phyloP scores from a whole-genome alignment of 106 monocot genomes.

The Narthecium ossifragum region DNA sequence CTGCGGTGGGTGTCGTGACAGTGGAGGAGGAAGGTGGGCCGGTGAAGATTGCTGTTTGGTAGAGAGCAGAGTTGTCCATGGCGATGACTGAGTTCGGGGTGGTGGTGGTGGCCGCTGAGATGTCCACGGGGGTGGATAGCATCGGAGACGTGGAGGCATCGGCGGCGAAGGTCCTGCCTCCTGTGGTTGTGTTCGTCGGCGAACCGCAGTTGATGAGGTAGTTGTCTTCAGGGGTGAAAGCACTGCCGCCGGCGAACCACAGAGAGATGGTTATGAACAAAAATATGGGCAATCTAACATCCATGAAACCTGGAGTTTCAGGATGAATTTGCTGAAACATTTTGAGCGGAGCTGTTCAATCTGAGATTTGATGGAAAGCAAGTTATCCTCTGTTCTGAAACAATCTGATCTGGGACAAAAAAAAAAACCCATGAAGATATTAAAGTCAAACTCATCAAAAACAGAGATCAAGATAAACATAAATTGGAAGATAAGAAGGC shows the following conservation, averaged over 20 bases:
- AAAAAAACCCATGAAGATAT: no score
- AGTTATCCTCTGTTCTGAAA: no score
- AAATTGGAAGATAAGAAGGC: no score
- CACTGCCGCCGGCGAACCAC: neutral
- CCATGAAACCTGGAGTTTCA: neutral
- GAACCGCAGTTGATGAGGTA: slow-evolving; percentile 18
- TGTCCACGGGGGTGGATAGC: neutral
- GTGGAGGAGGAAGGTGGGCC: slow-evolving; percentile 3
- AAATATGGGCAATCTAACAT: neutral
- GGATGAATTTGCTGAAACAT: no score
- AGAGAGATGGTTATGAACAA: neutral
- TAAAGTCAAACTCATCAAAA: no score
- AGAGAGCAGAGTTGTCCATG: neutral
- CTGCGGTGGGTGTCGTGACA: no score
- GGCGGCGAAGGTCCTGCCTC: neutral
- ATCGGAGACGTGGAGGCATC: neutral
- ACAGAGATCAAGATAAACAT: no score
- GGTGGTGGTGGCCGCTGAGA: slow-evolving; percentile 2
- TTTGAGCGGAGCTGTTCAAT: no score
- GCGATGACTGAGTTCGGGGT: neutral
- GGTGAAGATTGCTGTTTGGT: neutral
- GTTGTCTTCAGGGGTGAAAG: slow-evolving; percentile 9
- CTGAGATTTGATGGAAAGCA: no score
- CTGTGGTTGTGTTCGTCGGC: neutral
- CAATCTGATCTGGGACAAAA: no score